Percentiles rank a stretch among this genome's conserved stretches.
These are phyloP conservation scores for Cyberlindnera veronae DNA, from an alignment of 805 yeast species.

Conservation along the genomic window DNA sequence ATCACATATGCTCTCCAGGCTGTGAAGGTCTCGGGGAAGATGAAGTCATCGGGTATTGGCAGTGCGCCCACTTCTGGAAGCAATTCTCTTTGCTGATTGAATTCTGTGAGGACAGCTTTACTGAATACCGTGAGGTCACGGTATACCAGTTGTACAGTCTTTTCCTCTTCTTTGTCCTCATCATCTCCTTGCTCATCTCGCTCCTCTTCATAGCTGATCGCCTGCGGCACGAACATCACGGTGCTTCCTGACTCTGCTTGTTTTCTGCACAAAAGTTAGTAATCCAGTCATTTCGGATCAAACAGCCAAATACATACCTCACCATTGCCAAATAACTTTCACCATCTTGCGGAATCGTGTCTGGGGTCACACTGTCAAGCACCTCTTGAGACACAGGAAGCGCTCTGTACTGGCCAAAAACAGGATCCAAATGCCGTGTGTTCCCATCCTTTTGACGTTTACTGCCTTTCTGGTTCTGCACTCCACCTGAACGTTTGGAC, in stretches of 20 bases:
- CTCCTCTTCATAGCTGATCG: slow-evolving; percentile 3
- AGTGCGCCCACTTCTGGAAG: slow-evolving; percentile 15
- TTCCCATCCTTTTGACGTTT: slow-evolving; percentile 5
- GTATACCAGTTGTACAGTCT: not conserved
- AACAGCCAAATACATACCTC: slow-evolving; percentile 15
- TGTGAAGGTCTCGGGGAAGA: slow-evolving; percentile 25
- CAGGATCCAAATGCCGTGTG: slow-evolving; percentile 19
- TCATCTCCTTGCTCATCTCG: not conserved
- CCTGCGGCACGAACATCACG: slow-evolving; percentile 7
- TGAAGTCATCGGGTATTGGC: slow-evolving; percentile 16
- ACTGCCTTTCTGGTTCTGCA: not conserved
- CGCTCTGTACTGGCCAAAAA: slow-evolving; percentile 25
- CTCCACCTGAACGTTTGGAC: too few species aligned
- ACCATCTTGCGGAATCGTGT: slow-evolving; percentile 24
- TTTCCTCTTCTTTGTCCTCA: not conserved
- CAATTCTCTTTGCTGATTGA: slow-evolving; percentile 3
- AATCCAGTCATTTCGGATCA: slow-evolving; percentile 1
- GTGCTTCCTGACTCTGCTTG: slow-evolving; percentile 14
- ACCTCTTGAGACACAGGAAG: slow-evolving; percentile 21
- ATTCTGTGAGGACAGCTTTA: slow-evolving; percentile 6
- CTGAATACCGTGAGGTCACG: slow-evolving; percentile 1
- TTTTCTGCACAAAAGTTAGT: slow-evolving; percentile 7
- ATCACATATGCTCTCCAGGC: slow-evolving; percentile 23
- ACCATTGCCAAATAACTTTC: slow-evolving; percentile 28
- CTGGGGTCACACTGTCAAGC: slow-evolving; percentile 13